A percentile compares a stretch with the other conserved stretches of the same genome.
phyloP scores from a whole-genome alignment of 805 yeast genomes.

The Wickerhamiella kurtzmanii region DNA sequence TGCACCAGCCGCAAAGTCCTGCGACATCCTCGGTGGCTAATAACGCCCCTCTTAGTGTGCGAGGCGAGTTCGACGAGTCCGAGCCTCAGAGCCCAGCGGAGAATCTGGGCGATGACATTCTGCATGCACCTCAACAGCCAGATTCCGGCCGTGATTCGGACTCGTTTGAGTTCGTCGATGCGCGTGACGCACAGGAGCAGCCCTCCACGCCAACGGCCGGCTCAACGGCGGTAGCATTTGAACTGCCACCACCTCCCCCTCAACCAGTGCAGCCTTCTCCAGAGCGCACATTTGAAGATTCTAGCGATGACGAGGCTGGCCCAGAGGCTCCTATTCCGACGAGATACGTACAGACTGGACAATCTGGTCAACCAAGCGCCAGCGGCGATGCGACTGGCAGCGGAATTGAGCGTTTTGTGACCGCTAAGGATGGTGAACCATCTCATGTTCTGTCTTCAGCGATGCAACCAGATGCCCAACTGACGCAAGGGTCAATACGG shows the following conservation, averaged over 20 bases:
- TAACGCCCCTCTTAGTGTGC: slow-evolving; percentile 80
- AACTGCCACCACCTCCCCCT: not conserved
- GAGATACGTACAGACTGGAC: slow-evolving; percentile 1
- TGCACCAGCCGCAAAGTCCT: slow-evolving; percentile 52
- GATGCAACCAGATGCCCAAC: not conserved
- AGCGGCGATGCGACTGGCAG: not conserved
- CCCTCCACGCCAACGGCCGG: not conserved
- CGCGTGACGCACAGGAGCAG: slow-evolving; percentile 16
- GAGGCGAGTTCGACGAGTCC: slow-evolving; percentile 47
- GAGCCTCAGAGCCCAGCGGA: slow-evolving; percentile 19
- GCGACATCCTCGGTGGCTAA: slow-evolving; percentile 84
- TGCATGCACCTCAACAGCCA: not conserved
- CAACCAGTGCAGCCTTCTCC: not conserved
- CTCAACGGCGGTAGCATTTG: not conserved
- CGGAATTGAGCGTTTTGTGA: not conserved
- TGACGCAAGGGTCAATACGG: slow-evolving; percentile 1
- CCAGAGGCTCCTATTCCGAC: slow-evolving; percentile 15
- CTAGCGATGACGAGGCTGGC: slow-evolving; percentile 15
- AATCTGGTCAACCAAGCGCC: no score
- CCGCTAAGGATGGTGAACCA: not conserved
- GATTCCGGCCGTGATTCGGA: slow-evolving; percentile 8
- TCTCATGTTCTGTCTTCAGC: not conserved
- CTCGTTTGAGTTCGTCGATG: slow-evolving; percentile 27
- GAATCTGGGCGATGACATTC: not conserved
- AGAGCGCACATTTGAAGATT: slow-evolving; percentile 2